Evolutionary conservation across 306 rosid species (phyloP).

Genomic region (Gastrolobium bilobum): DNA sequence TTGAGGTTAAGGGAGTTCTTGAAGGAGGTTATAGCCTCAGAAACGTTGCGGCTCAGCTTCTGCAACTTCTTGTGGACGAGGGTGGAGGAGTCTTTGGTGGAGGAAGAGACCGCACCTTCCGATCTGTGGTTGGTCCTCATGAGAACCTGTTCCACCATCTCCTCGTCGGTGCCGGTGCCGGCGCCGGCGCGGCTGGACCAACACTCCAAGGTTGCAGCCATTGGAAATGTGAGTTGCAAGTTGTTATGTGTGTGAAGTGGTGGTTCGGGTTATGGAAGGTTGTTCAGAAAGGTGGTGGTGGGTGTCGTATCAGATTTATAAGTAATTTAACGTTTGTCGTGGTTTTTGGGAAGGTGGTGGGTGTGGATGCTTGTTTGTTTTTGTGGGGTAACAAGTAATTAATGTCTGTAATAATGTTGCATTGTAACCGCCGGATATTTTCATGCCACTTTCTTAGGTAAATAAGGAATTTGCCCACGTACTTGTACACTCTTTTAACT

Average conservation of each 20-base stretch:
- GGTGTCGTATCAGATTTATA: too few species aligned
- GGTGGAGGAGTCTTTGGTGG: conserved; percentile 56
- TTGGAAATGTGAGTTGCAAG: conserved; percentile 37
- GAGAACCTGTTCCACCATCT: conserved; percentile 80
- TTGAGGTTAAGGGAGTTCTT: conserved; percentile 76
- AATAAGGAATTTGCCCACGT: background rate
- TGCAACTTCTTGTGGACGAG: conserved; percentile 82
- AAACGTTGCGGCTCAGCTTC: conserved; percentile 75
- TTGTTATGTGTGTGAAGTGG: too few species aligned
- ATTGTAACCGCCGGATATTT: conserved; percentile 40
- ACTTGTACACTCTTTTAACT: too few species aligned
- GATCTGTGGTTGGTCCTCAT: conserved; percentile 82
- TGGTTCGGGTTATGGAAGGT: too few species aligned
- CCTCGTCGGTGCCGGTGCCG: conserved; percentile 59
- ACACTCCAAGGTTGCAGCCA: conserved; percentile 90
- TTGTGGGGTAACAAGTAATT: background rate
- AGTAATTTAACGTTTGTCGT: too few species aligned
- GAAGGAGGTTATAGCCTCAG: conserved; percentile 80
- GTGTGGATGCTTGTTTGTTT: background rate
- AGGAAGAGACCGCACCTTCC: conserved; percentile 48
- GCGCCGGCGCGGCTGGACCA: conserved; percentile 79
- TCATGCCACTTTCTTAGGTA: conserved; percentile 5
- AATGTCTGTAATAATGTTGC: conserved; percentile 34
- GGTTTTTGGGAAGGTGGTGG: background rate
- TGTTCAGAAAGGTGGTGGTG: too few species aligned